Percentiles rank a stretch among this genome's conserved stretches.
These are phyloP conservation scores for Sanghuangporus baumii DNA, from an alignment of 1,284 basidiomycete genomes.

Conservation along the genomic window DNA sequence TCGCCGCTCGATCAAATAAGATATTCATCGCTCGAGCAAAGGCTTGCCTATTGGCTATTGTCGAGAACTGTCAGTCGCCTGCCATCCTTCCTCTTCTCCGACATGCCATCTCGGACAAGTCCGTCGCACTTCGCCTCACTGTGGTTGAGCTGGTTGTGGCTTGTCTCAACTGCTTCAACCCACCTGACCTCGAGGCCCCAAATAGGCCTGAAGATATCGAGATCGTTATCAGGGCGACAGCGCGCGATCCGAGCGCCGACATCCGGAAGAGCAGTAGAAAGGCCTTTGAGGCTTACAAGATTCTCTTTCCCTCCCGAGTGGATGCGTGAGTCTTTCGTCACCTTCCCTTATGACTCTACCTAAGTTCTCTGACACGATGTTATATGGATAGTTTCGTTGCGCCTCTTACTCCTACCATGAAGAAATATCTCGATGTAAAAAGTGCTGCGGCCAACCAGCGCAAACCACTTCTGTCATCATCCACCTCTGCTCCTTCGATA, in stretches of 20 bases:
- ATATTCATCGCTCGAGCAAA: conserved; percentile 66
- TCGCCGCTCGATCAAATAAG: conserved; percentile 79
- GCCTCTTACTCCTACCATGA: conserved; percentile 70
- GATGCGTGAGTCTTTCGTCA: conserved; percentile 45
- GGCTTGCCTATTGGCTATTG: conserved; percentile 52
- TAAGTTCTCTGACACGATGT: conserved; percentile 3
- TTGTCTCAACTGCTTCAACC: conserved; percentile 70
- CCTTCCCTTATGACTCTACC: not conserved
- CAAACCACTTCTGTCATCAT: not conserved
- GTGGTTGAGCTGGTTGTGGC: conserved; percentile 59
- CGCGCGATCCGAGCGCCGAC: conserved; percentile 72
- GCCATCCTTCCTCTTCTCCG: conserved; percentile 58
- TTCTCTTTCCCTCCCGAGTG: conserved; percentile 61
- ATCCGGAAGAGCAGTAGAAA: conserved; percentile 64
- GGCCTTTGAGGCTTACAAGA: conserved; percentile 72
- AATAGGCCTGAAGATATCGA: conserved; percentile 62
- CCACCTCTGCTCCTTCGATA: conserved; percentile 24
- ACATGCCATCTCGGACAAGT: conserved; percentile 62
- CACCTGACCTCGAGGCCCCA: conserved; percentile 68
- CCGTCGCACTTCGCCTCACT: conserved; percentile 53
- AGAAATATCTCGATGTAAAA: conserved; percentile 71
- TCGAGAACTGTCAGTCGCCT: conserved; percentile 68
- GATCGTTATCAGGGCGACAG: conserved; percentile 58
- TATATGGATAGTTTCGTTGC: conserved; percentile 51
- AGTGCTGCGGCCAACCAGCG: conserved; percentile 17